Percentiles rank a stretch among this genome's conserved stretches.
Conservation (phyloP, 2,329 filamentous ascomycete species). For the Amphichorda felina region DNA sequence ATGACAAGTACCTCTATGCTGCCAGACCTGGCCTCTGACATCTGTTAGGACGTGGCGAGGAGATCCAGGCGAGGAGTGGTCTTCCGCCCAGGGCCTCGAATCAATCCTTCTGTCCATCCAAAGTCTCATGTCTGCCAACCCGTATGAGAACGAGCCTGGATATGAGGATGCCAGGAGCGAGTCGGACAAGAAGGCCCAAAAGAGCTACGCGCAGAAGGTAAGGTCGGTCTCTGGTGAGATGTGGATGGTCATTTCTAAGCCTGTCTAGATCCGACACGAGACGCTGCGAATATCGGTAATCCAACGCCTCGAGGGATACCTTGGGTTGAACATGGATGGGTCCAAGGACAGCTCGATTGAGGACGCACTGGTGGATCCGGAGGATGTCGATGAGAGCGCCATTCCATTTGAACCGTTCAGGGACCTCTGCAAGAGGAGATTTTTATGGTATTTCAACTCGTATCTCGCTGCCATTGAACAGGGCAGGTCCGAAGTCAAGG, state of each 20-base stretch:
- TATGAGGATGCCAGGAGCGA: constrained; percentile 64
- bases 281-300: constrained; percentile 78
- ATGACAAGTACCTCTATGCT: background rate
- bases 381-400: constrained; percentile 39
- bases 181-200: constrained; percentile 61
- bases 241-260: background rate
- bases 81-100: constrained; percentile 86
- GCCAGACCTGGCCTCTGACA: constrained; percentile 5
- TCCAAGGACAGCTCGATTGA: constrained; percentile 14
- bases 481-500: constrained; percentile 50
- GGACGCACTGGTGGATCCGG: constrained; percentile 16
- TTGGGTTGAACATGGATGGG: constrained; percentile 50
- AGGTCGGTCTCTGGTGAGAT: too few species aligned
- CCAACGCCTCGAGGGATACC: constrained; percentile 68
- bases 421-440: constrained; percentile 81
- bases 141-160: constrained; percentile 92
- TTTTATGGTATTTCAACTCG: constrained; percentile 91
- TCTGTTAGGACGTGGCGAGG: constrained; percentile 74
- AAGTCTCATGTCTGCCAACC: constrained; percentile 86
- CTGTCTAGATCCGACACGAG: constrained; percentile 74
- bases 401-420: constrained; percentile 73
- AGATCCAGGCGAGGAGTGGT: constrained; percentile 88
- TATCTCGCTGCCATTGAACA: constrained; percentile 63
- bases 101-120: constrained; percentile 93
- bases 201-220: constrained; percentile 71